phyloP scores from a whole-genome alignment of 1,284 basidiomycete genomes.

The Apiotrichum montevideense region DNA sequence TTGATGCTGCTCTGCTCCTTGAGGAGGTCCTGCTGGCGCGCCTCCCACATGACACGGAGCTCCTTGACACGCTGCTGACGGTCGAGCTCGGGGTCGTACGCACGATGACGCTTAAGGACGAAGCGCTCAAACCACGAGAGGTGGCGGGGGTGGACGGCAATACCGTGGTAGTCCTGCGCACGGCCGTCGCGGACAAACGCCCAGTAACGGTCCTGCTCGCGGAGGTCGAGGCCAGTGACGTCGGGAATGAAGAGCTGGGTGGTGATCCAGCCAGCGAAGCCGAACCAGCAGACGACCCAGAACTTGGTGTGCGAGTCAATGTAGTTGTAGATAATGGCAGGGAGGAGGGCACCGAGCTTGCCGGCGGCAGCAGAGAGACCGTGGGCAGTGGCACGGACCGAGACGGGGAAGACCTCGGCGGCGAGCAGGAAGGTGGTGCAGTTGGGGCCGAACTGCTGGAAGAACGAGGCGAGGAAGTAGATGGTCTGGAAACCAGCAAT shows the following conservation, averaged over 20 bases:
- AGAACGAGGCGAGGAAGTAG: slow-evolving; percentile 53
- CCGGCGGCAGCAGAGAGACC: slow-evolving; percentile 50
- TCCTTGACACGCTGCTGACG: slow-evolving; percentile 50
- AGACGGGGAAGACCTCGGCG: slow-evolving; percentile 52
- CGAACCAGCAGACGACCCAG: slow-evolving; percentile 55
- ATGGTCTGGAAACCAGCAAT: slow-evolving; percentile 50
- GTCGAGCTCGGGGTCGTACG: slow-evolving; percentile 53
- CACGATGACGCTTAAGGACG: slow-evolving; percentile 50
- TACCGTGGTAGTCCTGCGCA: slow-evolving; percentile 52
- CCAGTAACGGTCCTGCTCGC: slow-evolving; percentile 56
- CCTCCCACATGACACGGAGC: slow-evolving; percentile 48
- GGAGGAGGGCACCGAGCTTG: slow-evolving; percentile 51
- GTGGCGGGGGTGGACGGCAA: slow-evolving; percentile 54
- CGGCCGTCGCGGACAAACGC: slow-evolving; percentile 50
- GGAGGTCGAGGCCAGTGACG: slow-evolving; percentile 54
- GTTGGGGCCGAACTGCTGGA: slow-evolving; percentile 54
- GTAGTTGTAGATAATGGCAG: slow-evolving; percentile 47
- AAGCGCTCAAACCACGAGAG: slow-evolving; percentile 50
- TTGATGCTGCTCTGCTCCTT: slow-evolving; percentile 20
- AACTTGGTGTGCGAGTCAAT: slow-evolving; percentile 48
- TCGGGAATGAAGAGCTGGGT: slow-evolving; percentile 51
- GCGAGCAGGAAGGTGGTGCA: slow-evolving; percentile 49
- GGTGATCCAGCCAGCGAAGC: slow-evolving; percentile 49
- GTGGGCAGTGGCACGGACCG: slow-evolving; percentile 50
- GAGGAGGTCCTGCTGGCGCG: slow-evolving; percentile 21